Percentiles rank a stretch among this genome's conserved stretches.
Evolutionary conservation across 2,329 filamentous ascomycete genomes (phyloP).

Genomic region (Fusarium newnesense): DNA sequence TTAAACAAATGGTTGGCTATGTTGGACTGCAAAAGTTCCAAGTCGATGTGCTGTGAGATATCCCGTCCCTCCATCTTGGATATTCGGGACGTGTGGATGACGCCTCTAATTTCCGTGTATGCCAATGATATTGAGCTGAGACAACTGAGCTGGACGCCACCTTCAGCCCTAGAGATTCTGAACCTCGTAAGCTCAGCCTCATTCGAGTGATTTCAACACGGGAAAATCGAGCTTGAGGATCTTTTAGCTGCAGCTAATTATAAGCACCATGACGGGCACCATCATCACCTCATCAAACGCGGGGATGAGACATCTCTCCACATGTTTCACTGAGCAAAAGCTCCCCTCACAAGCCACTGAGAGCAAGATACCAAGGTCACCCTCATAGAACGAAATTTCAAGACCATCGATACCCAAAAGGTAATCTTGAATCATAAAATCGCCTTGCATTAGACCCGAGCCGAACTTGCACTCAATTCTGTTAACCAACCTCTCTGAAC

Average conservation of each 20-base stretch:
- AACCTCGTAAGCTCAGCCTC: neutral
- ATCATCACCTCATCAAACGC: neutral
- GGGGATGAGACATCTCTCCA: neutral
- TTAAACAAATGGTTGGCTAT: neutral
- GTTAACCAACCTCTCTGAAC: neutral
- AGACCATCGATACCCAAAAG: neutral
- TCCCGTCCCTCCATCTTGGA: conserved; percentile 24
- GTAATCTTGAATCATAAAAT: conserved; percentile 8
- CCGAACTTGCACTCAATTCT: neutral
- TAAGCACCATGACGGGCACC: neutral
- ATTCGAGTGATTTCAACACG: neutral
- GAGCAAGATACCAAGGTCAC: neutral
- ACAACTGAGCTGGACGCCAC: neutral
- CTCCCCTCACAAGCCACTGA: neutral
- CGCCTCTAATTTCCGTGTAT: neutral
- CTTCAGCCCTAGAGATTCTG: neutral
- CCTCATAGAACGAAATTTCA: neutral
- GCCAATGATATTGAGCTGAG: neutral
- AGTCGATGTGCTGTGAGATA: conserved; percentile 1
- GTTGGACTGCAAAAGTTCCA: neutral
- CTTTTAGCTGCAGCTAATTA: neutral
- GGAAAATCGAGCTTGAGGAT: neutral
- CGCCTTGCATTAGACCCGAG: neutral
- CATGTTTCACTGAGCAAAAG: neutral
- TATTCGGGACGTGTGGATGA: conserved; percentile 7